Base-by-base conservation (phyloP, 306 rosid genomes). In the Morella rubra region DNA sequence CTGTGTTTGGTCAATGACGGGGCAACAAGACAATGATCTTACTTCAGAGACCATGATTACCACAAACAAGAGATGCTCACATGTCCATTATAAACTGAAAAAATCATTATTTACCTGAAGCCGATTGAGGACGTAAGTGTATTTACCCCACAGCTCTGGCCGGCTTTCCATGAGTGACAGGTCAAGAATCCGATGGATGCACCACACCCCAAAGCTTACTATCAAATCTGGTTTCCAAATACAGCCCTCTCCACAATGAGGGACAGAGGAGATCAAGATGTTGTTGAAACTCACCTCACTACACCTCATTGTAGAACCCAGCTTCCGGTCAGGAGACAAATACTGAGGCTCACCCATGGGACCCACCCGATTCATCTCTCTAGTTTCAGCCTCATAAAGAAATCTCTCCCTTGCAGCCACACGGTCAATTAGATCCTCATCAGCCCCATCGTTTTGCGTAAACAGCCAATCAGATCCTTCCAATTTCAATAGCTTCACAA, bases 71-170 rank as follows among this genome's bases (percentile, higher is more conserved):
- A 59, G 22, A 51, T 58, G 56, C 49, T 65, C 19, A 64, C 44
- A 47, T 32, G 70, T 69, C 44, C 49, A 71, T n/a, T 19, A 45
- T 75, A 60, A 37, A 41, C 72, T 9, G 37, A 24, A 65, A 61
- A 77, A 19, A 45, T 41, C 1, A 50, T 50, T 46, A 74, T 76
- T 77, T 90, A 96, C 99, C 99, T 96, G 99, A 74, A 96, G 98
- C 66, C 91, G 96, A 84, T 92, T 96, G 74, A 96, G 98, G 7
- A 96, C 94, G 9, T 84, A 96, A 4, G 99, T 96, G 81, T 96
- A 96, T 79, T 87, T 93, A 12, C 99, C 99, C 99, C 99, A 96
- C 44, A 96, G 90, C 90, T 96, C 98, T 77, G 99, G 99, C 44
- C 99, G 93, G 83, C 99, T 96, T 82, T 96, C 99, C 97, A 93